Percentiles rank a stretch among this genome's conserved stretches.
phyloP scores from a whole-genome alignment of 768 basidiomycete genomes.

The Tricholoma flavovirens region DNA sequence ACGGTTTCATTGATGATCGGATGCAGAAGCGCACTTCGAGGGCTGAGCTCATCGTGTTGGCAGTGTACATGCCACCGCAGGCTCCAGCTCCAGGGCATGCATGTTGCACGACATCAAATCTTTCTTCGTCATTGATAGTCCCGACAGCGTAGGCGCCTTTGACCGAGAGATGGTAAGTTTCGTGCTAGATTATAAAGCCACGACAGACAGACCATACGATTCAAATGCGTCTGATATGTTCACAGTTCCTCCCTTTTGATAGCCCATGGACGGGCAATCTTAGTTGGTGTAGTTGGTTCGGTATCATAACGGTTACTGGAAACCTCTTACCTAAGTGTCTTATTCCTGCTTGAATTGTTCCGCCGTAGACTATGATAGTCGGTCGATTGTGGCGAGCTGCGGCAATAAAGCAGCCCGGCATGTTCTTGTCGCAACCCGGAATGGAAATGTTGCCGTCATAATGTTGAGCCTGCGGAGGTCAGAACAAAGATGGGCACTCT shows the following conservation, averaged over 20 bases:
- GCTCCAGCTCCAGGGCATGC: conserved; percentile 83
- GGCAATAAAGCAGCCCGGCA: conserved; percentile 87
- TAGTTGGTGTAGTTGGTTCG: conserved; percentile 11
- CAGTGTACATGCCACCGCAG: conserved; percentile 88
- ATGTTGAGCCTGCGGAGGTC: conserved; percentile 60
- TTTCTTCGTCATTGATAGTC: conserved; percentile 73
- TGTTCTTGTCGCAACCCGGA: conserved; percentile 90
- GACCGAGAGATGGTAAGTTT: neutral
- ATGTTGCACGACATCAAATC: conserved; percentile 79
- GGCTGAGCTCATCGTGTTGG: conserved; percentile 85
- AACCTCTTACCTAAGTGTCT: conserved; percentile 53
- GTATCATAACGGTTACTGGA: conserved; percentile 19
- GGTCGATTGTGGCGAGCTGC: conserved; percentile 84
- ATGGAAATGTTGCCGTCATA: conserved; percentile 86
- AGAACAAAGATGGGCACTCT: neutral
- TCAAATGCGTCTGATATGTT: conserved; percentile 85
- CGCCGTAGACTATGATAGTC: conserved; percentile 83
- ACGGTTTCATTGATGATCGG: neutral
- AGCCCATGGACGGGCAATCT: conserved; percentile 79
- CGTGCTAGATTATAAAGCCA: neutral
- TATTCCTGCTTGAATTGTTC: conserved; percentile 73
- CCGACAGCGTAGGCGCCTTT: conserved; percentile 72
- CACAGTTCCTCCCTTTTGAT: conserved; percentile 72
- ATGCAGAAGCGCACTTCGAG: conserved; percentile 44
- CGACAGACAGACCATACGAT: conserved; percentile 53